Evolutionary conservation across 805 yeast species (phyloP), one percentile per base, ranked within the genome.

Genomic region (Candida nanaspora): DNA sequence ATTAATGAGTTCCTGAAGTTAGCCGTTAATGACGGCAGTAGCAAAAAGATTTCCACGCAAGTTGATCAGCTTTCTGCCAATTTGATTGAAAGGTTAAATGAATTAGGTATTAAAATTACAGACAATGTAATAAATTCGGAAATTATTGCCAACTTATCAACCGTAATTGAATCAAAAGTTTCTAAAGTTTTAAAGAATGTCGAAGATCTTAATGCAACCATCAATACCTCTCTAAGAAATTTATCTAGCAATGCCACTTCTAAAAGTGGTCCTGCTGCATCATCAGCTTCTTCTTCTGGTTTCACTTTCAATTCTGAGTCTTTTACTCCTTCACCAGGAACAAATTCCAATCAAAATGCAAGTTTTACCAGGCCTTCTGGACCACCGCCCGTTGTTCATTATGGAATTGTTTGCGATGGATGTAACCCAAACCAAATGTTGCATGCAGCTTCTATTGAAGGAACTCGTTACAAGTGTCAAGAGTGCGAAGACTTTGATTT

Each of bases 401-500:
- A 38, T 6, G 42, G 43, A 25, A 49, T 60, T 20, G 28, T 46
- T n/a, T 61, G 67, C 43, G 65, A 63, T 44, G 55, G 56, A 15
- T 63, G 68, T 41, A 51, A 53, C 35, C 20, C 36, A 25, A 52
- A 50, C 3, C 42, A 41, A 18, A 48, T 19, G 14, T 21, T 14
- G 8, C 20, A 33, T 48, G 20, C 21, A 18, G 16, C 19, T 8
- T 72, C 76, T 3, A 59, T 73, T 34, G 45, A 39, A 19, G 82
- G 82, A 7, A 45, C 55, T 6, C 63, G 83, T 38, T 77, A 65
- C 49, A 65, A 68, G 34, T 77, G 83, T 53, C 46, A 68, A 21
- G 69, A 74, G 25, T 77, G 83, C 49, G 52, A 53, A 3, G 74
- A 78, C 51, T 74, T 62, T 51, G 82, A 78, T 50, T 54, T 77